Evolutionary conservation across 192 early-diverging fungal genomes (phyloP).

Genomic region (Coemansia aciculifera): DNA sequence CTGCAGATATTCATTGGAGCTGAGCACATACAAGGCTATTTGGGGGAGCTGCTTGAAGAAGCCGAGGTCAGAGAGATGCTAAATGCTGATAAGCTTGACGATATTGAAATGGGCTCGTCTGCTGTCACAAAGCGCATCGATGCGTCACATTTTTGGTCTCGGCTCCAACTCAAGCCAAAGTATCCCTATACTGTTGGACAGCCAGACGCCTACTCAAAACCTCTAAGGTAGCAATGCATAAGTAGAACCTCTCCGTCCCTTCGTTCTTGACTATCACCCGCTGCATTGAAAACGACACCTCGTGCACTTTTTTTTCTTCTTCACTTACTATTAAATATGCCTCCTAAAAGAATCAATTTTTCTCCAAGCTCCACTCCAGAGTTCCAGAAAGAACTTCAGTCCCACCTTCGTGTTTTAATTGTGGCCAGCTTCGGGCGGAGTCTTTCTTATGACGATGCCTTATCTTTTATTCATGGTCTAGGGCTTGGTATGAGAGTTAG

Average conservation of each 20-base stretch:
- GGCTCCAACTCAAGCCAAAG: conserved; percentile 23
- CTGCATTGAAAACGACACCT: too few species aligned
- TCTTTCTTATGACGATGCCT: not conserved
- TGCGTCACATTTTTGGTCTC: conserved; percentile 43
- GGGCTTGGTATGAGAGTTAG: not conserved
- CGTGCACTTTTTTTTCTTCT: too few species aligned
- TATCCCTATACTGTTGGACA: conserved; percentile 19
- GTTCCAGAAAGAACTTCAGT: not conserved
- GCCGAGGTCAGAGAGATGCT: conserved; percentile 18
- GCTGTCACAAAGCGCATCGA: conserved; percentile 40
- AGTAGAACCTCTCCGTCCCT: not conserved
- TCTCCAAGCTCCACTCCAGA: not conserved
- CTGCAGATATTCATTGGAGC: conserved; percentile 35
- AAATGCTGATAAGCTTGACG: conserved; percentile 15
- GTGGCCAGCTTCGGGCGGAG: not conserved
- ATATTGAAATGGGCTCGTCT: conserved; percentile 26
- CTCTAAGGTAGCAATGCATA: not conserved
- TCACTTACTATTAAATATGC: not conserved
- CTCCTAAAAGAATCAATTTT: not conserved
- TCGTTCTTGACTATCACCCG: too few species aligned
- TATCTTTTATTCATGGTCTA: not conserved
- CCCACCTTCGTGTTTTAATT: not conserved
- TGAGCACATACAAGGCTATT: conserved; percentile 14
- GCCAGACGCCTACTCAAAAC: conserved; percentile 23
- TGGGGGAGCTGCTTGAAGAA: conserved; percentile 28